A percentile compares a stretch with the other conserved stretches of the same genome.
phyloP scores from a whole-genome alignment of 345 rosid genomes.

The Streptanthus diversifolius region DNA sequence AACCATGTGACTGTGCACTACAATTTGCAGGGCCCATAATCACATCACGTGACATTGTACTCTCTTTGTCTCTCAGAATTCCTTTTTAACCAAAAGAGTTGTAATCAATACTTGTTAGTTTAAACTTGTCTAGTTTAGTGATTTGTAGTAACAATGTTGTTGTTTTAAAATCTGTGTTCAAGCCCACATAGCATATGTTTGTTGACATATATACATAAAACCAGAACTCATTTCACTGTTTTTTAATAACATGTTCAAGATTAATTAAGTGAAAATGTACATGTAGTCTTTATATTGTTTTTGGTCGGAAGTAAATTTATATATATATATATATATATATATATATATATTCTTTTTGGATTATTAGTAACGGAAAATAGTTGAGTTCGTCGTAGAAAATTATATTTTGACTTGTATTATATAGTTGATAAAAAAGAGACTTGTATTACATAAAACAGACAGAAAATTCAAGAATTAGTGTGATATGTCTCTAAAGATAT shows the following conservation, averaged over 20 bases:
- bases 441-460: no score
- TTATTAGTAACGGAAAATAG: background rate
- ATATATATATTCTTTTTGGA: no score
- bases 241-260: background rate
- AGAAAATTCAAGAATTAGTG: no score
- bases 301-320: background rate
- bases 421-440: background rate
- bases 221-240: background rate
- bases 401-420: background rate
- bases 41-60: slow-evolving; percentile 27
- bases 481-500: background rate
- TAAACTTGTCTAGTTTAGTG: no score
- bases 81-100: background rate
- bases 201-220: background rate
- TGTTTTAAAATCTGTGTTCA: background rate
- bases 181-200: background rate
- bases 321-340: no score
- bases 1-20: slow-evolving; percentile 30
- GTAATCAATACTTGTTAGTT: no score
- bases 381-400: background rate
- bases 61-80: slow-evolving; percentile 22
- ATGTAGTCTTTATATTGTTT: no score
- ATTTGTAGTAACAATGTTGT: background rate
- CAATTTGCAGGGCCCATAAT: slow-evolving; percentile 26
- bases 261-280: background rate